Percentiles rank a stretch among this genome's conserved stretches.
phyloP scores from a whole-genome alignment of 805 yeast species.

The Geotrichum ghanense region DNA sequence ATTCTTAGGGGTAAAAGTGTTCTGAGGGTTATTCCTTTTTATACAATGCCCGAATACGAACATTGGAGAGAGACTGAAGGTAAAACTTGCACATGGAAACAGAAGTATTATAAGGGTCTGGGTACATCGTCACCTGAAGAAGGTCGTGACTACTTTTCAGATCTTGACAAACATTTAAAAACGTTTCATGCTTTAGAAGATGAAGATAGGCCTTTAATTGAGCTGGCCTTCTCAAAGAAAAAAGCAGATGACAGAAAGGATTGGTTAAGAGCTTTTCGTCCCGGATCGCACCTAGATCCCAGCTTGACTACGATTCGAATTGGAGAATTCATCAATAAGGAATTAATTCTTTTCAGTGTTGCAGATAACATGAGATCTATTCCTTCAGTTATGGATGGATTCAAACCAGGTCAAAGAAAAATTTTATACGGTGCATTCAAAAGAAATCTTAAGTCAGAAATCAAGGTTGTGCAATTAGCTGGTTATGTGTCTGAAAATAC shows the following conservation, averaged over 20 bases:
- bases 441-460: slow-evolving; percentile 62
- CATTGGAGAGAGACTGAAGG: slow-evolving; percentile 85
- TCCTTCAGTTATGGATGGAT: slow-evolving; percentile 88
- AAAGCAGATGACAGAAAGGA: slow-evolving; percentile 96
- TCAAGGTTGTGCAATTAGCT: slow-evolving; percentile 82
- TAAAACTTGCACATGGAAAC: slow-evolving; percentile 63
- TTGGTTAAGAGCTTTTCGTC: slow-evolving; percentile 84
- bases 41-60: slow-evolving; percentile 93
- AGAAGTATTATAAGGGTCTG: slow-evolving; percentile 95
- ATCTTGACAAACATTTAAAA: slow-evolving; percentile 77
- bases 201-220: slow-evolving; percentile 62
- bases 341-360: slow-evolving; percentile 86
- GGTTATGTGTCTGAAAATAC: slow-evolving; percentile 85
- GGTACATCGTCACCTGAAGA: slow-evolving; percentile 83
- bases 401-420: slow-evolving; percentile 95
- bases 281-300: slow-evolving; percentile 89
- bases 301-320: slow-evolving; percentile 68
- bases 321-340: slow-evolving; percentile 88
- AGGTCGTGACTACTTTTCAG: slow-evolving; percentile 78
- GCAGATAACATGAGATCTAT: slow-evolving; percentile 94
- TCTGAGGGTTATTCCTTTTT: slow-evolving; percentile 54
- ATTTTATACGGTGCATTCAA: slow-evolving; percentile 82
- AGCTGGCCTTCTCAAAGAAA: slow-evolving; percentile 86
- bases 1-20: slow-evolving; percentile 39
- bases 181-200: slow-evolving; percentile 71